Evolutionary conservation across 495 filamentous ascomycete species (phyloP), one percentile per base, ranked within the genome.

Genomic region (Penicillium waksmanii): DNA sequence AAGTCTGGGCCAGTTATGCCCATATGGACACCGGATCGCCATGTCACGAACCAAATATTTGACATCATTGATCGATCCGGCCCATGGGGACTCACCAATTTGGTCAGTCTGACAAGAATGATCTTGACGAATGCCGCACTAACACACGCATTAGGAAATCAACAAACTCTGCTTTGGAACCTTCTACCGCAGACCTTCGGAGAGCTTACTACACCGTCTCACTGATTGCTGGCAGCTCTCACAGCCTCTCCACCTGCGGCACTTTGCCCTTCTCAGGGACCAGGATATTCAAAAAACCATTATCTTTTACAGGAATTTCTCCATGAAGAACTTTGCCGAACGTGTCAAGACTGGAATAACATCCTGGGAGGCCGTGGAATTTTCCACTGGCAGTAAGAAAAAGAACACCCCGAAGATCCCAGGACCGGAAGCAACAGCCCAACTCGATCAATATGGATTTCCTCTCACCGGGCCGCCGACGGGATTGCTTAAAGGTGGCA

Each of bases 251-350:
- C 79, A 88, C 64, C 75, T 90, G 44, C 81, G 81, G 25, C 84
- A 89, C 64, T 69, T 87, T n/a, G 79, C 83, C 23, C 77, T 90
- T 18, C 76, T 91, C 42, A 74, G 85, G 58, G 88, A 91, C 61
- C 84, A 81, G 17, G 75, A 73, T 11, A 74, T 87, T 18, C 73
- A 72, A 12, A 74, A 74, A 3, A 85, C 82, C 23, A 74, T 75
- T 17, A 76, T 80, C 6, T 81, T 85, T 54, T 89, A 85, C 64
- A 65, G 84, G 17, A 84, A 89, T 55, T 87, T 86, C 50, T 79
- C 84, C 2, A 77, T 74, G 33, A 69, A 64, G 4, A 82, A 84
- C 59, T 89, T 87, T 59, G 66, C 81, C 23, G 77, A 80, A 55
- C 72, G 86, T 11, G 86, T 89, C 13, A 79, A 87, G 27, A 68